These are phyloP conservation scores for Astrephomene gubernaculifera DNA, from an alignment of 139 green algal species.

Conservation along the genomic window DNA sequence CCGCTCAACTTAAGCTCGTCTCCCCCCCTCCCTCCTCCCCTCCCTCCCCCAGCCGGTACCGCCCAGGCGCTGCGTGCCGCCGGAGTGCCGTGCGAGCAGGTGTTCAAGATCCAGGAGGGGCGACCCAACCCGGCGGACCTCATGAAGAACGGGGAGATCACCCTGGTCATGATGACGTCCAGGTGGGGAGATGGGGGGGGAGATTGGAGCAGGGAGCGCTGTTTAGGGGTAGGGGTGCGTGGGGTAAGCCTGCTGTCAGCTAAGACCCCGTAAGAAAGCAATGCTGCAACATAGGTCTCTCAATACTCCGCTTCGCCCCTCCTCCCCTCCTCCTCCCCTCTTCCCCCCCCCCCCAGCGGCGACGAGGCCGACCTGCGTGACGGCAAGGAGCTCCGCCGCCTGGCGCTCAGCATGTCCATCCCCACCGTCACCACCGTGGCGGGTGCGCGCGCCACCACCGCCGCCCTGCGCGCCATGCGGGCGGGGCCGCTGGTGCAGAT, in stretches of 20 bases:
- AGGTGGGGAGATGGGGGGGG: neutral
- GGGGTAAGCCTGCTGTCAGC: no score
- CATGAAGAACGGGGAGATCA: constrained; percentile 88
- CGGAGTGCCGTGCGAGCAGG: constrained; percentile 74
- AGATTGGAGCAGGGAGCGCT: no score
- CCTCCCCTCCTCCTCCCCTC: neutral
- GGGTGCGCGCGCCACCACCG: constrained; percentile 85
- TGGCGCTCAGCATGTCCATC: constrained; percentile 82
- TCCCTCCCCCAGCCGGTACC: constrained; percentile 75
- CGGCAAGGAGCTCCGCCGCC: constrained; percentile 92
- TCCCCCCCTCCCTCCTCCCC: neutral
- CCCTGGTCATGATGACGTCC: constrained; percentile 95
- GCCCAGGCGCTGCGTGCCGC: constrained; percentile 67
- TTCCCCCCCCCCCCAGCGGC: constrained; percentile 54
- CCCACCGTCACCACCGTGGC: constrained; percentile 97
- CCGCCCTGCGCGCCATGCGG: constrained; percentile 87
- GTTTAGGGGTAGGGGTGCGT: no score
- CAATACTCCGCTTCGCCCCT: neutral
- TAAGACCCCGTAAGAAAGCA: no score
- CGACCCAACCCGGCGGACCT: constrained; percentile 82
- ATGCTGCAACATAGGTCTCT: no score
- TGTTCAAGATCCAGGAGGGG: constrained; percentile 99
- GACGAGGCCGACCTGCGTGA: constrained; percentile 93
- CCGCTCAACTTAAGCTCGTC: no score
- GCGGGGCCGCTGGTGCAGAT: constrained; percentile 82